These are phyloP conservation scores for Fusarium penzigii DNA, from an alignment of 2,329 filamentous ascomycete genomes.

Conservation along the genomic window DNA sequence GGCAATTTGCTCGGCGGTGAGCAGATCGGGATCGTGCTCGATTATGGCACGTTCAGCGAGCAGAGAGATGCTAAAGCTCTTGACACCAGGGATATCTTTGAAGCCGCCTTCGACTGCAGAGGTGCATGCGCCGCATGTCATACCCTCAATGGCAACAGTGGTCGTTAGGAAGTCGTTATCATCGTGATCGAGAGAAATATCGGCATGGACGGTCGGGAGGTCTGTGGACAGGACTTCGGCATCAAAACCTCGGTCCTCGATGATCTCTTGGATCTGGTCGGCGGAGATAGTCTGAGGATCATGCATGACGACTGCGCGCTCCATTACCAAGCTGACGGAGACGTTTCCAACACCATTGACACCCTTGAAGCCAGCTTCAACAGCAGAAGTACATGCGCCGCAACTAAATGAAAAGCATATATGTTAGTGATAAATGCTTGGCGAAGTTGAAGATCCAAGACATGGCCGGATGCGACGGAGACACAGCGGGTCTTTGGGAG, in stretches of 20 bases:
- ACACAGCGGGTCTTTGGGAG: conserved; percentile 8
- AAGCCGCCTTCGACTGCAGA: conserved; percentile 82
- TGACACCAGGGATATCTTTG: conserved; percentile 71
- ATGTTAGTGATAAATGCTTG: conserved; percentile 32
- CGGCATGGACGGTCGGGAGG: conserved; percentile 55
- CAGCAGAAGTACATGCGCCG: conserved; percentile 92
- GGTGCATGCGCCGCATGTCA: conserved; percentile 91
- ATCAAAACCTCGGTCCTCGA: conserved; percentile 91
- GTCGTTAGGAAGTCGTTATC: conserved; percentile 60
- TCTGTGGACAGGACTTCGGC: conserved; percentile 85
- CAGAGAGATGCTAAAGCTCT: conserved; percentile 77
- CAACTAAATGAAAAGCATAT: conserved; percentile 61
- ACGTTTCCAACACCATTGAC: conserved; percentile 81
- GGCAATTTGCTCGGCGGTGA: conserved; percentile 54
- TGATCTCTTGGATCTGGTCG: conserved; percentile 77
- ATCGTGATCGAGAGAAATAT: conserved; percentile 38
- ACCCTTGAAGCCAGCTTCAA: conserved; percentile 86
- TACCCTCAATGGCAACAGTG: conserved; percentile 77
- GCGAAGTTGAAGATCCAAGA: background rate
- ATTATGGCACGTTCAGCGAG: conserved; percentile 84
- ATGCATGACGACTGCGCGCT: conserved; percentile 92
- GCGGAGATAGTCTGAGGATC: conserved; percentile 73
- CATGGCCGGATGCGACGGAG: conserved; percentile 1
- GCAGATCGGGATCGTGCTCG: conserved; percentile 67
- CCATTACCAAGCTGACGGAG: conserved; percentile 91